Conservation (phyloP, 371 early-diverging fungal species). For the Haplosporangium sp. region DNA sequence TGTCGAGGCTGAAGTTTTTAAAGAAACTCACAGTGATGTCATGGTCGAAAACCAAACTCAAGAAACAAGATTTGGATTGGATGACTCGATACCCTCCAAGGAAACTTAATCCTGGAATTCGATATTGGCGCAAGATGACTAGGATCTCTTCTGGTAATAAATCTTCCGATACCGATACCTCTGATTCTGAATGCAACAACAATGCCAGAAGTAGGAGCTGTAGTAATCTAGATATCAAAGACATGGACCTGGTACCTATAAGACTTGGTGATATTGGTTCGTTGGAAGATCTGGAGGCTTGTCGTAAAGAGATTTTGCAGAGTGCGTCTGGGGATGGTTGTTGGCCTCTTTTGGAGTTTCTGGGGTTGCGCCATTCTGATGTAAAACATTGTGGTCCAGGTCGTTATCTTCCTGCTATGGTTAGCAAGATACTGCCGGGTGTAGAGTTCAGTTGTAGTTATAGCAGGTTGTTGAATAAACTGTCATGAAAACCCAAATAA, state of each 20-base stretch:
- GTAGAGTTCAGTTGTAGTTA: constrained; percentile 10
- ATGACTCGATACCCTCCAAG: background rate
- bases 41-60: background rate
- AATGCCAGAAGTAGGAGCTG: no score
- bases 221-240: no score
- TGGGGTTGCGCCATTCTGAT: constrained; percentile 2
- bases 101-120: background rate
- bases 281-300: constrained; percentile 6
- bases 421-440: constrained; percentile 7
- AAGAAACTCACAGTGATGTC: constrained; percentile 13
- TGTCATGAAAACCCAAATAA: background rate
- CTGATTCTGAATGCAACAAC: no score
- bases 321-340: background rate
- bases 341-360: constrained; percentile 23
- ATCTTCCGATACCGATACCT: no score
- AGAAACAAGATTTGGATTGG: constrained; percentile 24
- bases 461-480: background rate
- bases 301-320: background rate
- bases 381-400: background rate
- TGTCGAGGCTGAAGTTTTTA: constrained; percentile 11
- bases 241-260: no score
- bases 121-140: no score
- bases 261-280: constrained; percentile 12
- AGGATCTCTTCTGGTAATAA: no score
- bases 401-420: constrained; percentile 4